A percentile compares a stretch with the other conserved stretches of the same genome.
These are phyloP conservation scores for Jamesozyma piceae DNA, from an alignment of 805 yeast genomes.

Conservation along the genomic window DNA sequence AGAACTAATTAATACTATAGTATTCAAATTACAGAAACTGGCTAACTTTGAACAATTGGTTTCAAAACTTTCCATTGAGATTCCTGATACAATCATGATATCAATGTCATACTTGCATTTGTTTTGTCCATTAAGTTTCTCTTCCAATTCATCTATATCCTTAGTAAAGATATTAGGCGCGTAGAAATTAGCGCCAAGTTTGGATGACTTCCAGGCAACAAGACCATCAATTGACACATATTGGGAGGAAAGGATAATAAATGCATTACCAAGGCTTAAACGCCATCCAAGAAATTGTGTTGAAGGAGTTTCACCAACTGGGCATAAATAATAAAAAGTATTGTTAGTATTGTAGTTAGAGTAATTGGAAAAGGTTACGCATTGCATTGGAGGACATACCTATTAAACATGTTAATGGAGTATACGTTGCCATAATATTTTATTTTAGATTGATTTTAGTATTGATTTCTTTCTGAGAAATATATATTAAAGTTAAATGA, in stretches of 20 bases:
- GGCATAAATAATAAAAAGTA: background rate
- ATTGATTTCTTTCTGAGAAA: no score
- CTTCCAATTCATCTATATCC: constrained; percentile 12
- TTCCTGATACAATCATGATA: constrained; percentile 20
- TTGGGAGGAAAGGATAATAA: constrained; percentile 23
- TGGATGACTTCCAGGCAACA: constrained; percentile 28
- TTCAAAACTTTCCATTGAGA: constrained; percentile 20
- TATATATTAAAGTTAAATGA: no score
- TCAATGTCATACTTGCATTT: constrained; percentile 18
- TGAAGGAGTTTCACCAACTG: constrained; percentile 29
- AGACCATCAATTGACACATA: constrained; percentile 27
- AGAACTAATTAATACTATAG: constrained; percentile 21
- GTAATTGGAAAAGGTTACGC: background rate
- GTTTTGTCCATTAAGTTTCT: constrained; percentile 2
- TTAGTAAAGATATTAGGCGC: constrained; percentile 26
- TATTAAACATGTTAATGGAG: constrained; percentile 1
- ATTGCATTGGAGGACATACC: constrained; percentile 1
- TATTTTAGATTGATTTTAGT: background rate
- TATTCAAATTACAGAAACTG: constrained; percentile 12
- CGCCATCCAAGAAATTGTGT: constrained; percentile 30
- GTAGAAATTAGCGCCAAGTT: constrained; percentile 27
- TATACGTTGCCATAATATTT: background rate
- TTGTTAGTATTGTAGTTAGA: no score
- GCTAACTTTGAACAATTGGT: constrained; percentile 14
- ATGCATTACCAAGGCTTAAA: constrained; percentile 24